A percentile compares a stretch with the other conserved stretches of the same genome.
Conservation (phyloP, 2,329 filamentous ascomycete species). For the Cordyceps javanica region DNA sequence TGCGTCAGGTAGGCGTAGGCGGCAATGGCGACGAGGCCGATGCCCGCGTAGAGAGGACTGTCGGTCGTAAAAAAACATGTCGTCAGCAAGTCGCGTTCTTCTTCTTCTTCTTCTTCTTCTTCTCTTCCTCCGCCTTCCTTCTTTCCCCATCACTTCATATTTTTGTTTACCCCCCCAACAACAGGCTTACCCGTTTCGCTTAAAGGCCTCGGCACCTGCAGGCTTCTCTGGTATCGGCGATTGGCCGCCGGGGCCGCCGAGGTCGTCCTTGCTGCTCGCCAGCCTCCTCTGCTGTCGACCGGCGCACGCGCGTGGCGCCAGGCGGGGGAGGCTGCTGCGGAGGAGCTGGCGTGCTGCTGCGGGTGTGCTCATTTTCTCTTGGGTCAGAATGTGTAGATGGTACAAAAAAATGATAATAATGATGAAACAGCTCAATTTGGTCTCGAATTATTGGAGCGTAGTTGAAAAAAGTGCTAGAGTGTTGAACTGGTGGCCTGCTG, state of each 20-base stretch:
- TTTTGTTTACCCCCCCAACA: not conserved
- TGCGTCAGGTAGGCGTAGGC: slow-evolving; percentile 23
- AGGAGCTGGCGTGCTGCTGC: slow-evolving; percentile 5
- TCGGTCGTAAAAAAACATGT: no score
- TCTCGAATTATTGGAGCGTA: not conserved
- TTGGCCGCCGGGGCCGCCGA: slow-evolving; percentile 31
- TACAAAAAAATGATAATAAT: not conserved
- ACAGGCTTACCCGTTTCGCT: slow-evolving; percentile 26
- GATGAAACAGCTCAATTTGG: not conserved
- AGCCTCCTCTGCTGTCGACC: not conserved
- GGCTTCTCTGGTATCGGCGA: slow-evolving; percentile 21
- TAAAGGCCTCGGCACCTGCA: slow-evolving; percentile 23
- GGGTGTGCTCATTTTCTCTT: not conserved
- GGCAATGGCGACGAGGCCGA: slow-evolving; percentile 21
- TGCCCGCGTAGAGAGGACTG: slow-evolving; percentile 26
- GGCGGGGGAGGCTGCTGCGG: not conserved
- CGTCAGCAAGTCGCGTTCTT: no score
- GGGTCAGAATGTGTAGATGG: no score
- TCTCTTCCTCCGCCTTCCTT: no score
- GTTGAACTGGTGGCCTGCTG: not conserved
- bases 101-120: no score
- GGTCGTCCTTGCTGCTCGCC: slow-evolving; percentile 18
- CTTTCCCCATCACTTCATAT: not conserved
- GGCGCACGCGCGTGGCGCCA: not conserved
- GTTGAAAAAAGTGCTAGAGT: not conserved